Base-by-base conservation (phyloP, 768 basidiomycete species). In the Termitomyces sp. region DNA sequence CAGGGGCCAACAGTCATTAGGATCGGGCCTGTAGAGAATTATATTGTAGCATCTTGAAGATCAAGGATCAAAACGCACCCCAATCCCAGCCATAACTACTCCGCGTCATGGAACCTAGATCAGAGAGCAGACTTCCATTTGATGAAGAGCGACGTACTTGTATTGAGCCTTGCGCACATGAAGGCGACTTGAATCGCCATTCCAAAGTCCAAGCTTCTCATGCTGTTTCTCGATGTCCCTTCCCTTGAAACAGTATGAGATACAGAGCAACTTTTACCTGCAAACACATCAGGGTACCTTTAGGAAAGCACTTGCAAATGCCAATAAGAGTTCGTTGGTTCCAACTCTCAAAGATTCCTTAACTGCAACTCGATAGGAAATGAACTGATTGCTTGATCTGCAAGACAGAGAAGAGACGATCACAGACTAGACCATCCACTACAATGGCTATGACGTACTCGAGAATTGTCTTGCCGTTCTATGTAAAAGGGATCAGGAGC, bases 81-180 rank as follows among this genome's bases (percentile, higher is more conserved):
- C 92, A 94, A 65, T 93, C 92, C 92, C 91, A 93, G 19, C 90
- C 90, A 64, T 92, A 92, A 65, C 89, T 90, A 44, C 14, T 17
- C 15, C 32, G 26, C 4, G 17, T 32, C 12, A 43, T n/a, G 11
- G 14, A 21, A 28, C 32, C 17, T n/a, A 32, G 22, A 19, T 54
- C 5, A n/a, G 14, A 26, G 6, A 22, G 15, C 38, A 10, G 6
- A 15, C 19, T 26, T 45, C 8, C 8, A 17, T n/a, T n/a, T 11
- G 3, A 26, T 14, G 41, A 35, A 34, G 8, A 45, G n/a, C 11
- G 35, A 69, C 82, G 57, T 67, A 93, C 83, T 91, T 88, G 74
- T 94, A 97, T 65, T 93, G 90, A 1, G 94, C 93, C 72, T 97
- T 98, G 45, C 94, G 82, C 22, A 95, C 89, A 65, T 95, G 91